Base-by-base conservation (phyloP, 495 filamentous ascomycete genomes). In the Cercophora samala region DNA sequence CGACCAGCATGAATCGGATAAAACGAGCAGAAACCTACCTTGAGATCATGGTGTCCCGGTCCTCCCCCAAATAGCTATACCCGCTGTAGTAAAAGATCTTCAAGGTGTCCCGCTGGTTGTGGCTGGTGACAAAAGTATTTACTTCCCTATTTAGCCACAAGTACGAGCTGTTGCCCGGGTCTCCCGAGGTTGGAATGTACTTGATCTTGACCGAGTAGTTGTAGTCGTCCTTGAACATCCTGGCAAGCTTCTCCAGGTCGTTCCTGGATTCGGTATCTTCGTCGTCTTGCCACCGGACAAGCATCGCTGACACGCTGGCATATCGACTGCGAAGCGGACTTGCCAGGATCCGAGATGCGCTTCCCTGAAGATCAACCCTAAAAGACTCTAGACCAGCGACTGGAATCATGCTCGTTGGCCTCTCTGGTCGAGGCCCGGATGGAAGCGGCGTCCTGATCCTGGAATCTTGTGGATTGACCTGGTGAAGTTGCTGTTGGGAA, bases 81-180 rank as follows among this genome's bases (percentile, higher is more conserved):
- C 81, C 81, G 52, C 72, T 78, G 68, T 83, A 84, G 67, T 80
- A 82, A 58, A 84, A 77, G 21, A 84, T 74, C 66, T 82, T 84
- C 53, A 84, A 60, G 53, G 77, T 74, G 62, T 83, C 80, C 29
- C 81, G 77, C 22, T 76, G 79, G 65, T 83, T 76, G 29, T 76
- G 73, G 60, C 78, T 76, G 46, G 78, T 79, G 62, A 79, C 70
- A 64, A 83, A 84, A 13, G 80, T 76, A 59, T 72, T 76, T 11
- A 83, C 74, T 37, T 75, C 74, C 13, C 73, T 69, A 25, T 75
- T 78, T 6, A 84, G 70, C 80, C 79, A 82, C 55, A 77, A 70
- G 72, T 72, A 80, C 9, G 79, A 74, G 66, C 72, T 81, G 63
- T 73, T 78, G 60, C 73, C 77, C 29, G 73, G 77, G 54, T 82